Evolutionary conservation across 257 asterid species (phyloP), one percentile per base, ranked within the genome.

Genomic region (Fraxinus americana): DNA sequence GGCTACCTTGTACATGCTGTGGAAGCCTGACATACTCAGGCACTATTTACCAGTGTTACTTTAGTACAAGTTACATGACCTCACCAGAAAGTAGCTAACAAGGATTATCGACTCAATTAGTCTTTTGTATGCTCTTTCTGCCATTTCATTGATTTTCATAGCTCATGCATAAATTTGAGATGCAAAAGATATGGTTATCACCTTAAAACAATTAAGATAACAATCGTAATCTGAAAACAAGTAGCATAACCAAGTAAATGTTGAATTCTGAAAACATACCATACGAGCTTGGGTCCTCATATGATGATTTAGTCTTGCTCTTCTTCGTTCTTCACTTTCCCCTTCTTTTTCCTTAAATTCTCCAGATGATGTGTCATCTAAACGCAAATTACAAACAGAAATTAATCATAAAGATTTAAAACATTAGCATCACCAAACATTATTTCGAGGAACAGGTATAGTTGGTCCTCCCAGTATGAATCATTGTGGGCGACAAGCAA

Each of bases 291-390:
- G 91, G 70, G 80, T 90, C 84, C 88, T 88, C 84, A 85, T 82
- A 78, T 88, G 84, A 59, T 91, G 91, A 54, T 80, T 89, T 61
- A 86, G 83, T 86, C 99, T 87, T 63, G 97, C 93, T 79, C 80
- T 85, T 79, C 99, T 86, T 81, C 98, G 86, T 77, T 91, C 99
- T 70, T 80, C 89, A 80, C 91, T 89, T 82, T 95, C 98, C 69
- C 89, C 97, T 69, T 88, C 93, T 68, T 88, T 79, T 85, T 91
- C 97, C 48, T 84, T 85, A 80, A 95, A 95, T 85, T 81, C 91
- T 41, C 77, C 97, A 72, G 91, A 87, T 74, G 94, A 88, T 57
- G 94, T 73, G 65, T 87, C 73, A 76, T 91, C 98, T 92, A 91
- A 87, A 84, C 35, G 39, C 48, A 79, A 73, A 70, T 36, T 70